Base-by-base conservation (phyloP, 2,329 filamentous ascomycete genomes). In the Phyllosticta capitalensis region DNA sequence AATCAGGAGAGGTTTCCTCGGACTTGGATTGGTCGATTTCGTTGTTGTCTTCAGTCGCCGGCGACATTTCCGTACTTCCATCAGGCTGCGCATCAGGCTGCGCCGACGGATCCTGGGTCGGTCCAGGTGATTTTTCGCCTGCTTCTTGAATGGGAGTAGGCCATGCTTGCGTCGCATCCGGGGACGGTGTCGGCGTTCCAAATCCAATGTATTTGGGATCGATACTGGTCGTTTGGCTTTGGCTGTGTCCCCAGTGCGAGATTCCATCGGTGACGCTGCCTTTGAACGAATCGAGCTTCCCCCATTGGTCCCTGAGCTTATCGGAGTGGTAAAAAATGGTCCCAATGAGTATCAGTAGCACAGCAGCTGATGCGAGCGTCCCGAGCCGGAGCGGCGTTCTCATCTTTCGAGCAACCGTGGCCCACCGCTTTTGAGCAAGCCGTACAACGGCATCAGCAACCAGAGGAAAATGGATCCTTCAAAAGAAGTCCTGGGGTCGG, bases 141-240 rank as follows among this genome's bases (percentile, higher is more conserved):
- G 38, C 17, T 6, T 45, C 38, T 45, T 45, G 38, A 14, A n/a
- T n/a, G 5, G 38, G 5, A 5, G 14, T n/a, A n/a, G 38, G 38
- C 38, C 38, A n/a, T 45, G 38, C 17, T n/a, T 45, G 3, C 17
- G 17, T n/a, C 38, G 9, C 17, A 26, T 52, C 50, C 4, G 30
- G 14, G 6, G n/a, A 4, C 7, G 53, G 52, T 3, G 24, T 28
- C 10, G 58, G 58, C 4, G 58, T 60, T 7, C 58, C 58, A 22
- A 55, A 60, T 9, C 58, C 58, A n/a, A 55, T 28, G 26, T 45
- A 60, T 26, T 60, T 60, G 5, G 26, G 24, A 17, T 60, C 53
- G 20, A 60, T 21, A 26, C 54, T 30, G 2, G 56, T 48, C n/a
- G 14, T 45, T 26, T 19, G 38, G 24, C 26, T 38, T 5, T n/a